Evolutionary conservation across 2,329 filamentous ascomycete species (phyloP), one percentile per base, ranked within the genome.

Genomic region (Sphaerulina vaccinii): DNA sequence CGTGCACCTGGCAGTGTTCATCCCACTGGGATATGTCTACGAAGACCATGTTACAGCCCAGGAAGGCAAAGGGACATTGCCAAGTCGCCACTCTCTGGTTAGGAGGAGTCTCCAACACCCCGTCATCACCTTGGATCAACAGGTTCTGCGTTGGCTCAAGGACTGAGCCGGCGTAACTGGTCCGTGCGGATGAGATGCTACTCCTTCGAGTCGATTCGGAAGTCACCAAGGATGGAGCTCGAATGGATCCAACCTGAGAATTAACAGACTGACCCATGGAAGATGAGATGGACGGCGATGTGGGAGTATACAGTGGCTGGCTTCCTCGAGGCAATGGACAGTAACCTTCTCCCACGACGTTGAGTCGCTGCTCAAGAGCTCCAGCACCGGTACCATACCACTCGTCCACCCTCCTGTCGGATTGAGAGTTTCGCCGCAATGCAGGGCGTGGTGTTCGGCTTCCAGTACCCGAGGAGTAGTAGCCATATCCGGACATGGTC

Each of bases 51-150:
- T 41, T 5, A 46, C 60, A 64, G 11, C 47, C 49, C 27, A 64
- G 55, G 41, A 59, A 56, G 5, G 46, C 33, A 45, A 58, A 62
- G 2, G 54, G 56, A 47, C 59, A 62, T 33, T 40, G 52, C 45
- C 52, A 57, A 3, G 16, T 38, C 13, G 22, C 42, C 5, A 35
- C 33, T 18, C 16, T 39, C 5, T 15, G 22, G 35, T 23, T 21
- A 13, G 7, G 41, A 1, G 13, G 32, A 3, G 13, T 18, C 1
- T 36, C 16, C 0, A 50, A 23, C 5, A 32, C 33, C 13, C 29
- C 29, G 11, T 41, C 39, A 3, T 52, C 49, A 6, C 32, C 39
- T 10, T 44, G 46, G 5, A 43, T 52, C 1, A 57, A 15, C 16
- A 45, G 32, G 19, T 24, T 18, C 19, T 40, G 49, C 27, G 23